Conservation (phyloP, 352 stramenopile genomes). For the Phytophthora megakarya region DNA sequence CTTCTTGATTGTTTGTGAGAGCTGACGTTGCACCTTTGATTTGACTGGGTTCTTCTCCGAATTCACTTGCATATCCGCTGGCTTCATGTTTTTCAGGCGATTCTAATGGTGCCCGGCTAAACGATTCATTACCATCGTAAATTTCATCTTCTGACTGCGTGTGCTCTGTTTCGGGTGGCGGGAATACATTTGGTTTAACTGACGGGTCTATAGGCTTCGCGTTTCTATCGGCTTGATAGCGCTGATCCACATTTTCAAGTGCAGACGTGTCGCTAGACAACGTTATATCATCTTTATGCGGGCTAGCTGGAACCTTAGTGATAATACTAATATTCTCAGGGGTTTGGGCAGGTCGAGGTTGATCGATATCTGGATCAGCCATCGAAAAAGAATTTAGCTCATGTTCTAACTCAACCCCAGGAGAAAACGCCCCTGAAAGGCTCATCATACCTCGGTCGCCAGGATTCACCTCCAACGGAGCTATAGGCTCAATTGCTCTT, state of each 20-base stretch:
- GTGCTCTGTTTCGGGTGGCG: background rate
- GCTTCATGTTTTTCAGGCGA: constrained; percentile 16
- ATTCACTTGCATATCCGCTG: constrained; percentile 45
- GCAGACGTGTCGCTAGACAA: background rate
- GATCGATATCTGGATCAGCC: background rate
- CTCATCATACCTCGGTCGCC: constrained; percentile 28
- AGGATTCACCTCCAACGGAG: constrained; percentile 10
- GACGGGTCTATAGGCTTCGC: background rate
- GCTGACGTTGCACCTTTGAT: background rate
- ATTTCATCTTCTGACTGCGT: constrained; percentile 9
- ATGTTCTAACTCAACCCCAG: constrained; percentile 54
- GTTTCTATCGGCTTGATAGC: background rate
- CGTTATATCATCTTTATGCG: background rate
- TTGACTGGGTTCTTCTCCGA: constrained; percentile 38
- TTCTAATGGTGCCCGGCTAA: background rate
- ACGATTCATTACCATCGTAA: constrained; percentile 39
- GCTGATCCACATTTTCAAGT: background rate
- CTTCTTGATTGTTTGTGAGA: constrained; percentile 12
- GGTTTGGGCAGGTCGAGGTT: background rate
- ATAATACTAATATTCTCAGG: background rate
- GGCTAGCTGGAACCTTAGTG: background rate
- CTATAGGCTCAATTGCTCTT: background rate
- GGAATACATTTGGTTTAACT: too few species aligned
- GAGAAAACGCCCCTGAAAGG: constrained; percentile 54
- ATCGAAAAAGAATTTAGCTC: constrained; percentile 39